Base-by-base conservation (phyloP, 208 protist genomes). In the Histomonas meleagridis region DNA sequence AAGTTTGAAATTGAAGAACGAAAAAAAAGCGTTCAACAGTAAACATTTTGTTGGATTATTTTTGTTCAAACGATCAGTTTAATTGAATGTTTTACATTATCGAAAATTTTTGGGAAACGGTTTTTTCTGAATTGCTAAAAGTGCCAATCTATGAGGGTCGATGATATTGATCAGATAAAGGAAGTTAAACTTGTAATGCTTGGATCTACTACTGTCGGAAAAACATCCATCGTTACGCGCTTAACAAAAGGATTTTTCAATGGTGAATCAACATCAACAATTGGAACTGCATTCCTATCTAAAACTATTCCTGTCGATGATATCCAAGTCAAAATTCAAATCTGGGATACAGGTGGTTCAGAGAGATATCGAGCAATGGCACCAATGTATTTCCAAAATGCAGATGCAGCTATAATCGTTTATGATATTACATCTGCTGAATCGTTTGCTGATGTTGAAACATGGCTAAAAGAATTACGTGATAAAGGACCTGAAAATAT, bases 391-490 rank as follows among this genome's bases (percentile, higher is more conserved):
- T 90, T 65, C 38, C 79, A 62, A 46, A 62, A 62, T 46, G 79
- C 79, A n/a, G n/a, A 92, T 40, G 92, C 86, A 12, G 98, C 98
- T 21, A 96, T 99, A 93, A 95, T 99, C 16, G 98, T 99, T 49
- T 99, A 99, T 94, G 98, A 99, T 95, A 98, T 99, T 93, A 97
- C 98, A 9, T 98, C 98, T 93, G 95, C 97, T 62, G 92, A 94
- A 16, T 98, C 97, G 16, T 99, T 97, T 94, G 97, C 98, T 92
- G 97, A 97, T 86, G 97, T 98, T 72, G 97, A 97, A 7, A 96
- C 97, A 46, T 99, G 98, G 98, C 96, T 99, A 78, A 97, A 98
- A 94, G 97, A 99, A 95, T 95, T 99, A 48, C 96, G 97, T 70
- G 96, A 97, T 69, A 97, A 98, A 92, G 97, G 98, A n/a, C 96